Percentiles rank a stretch among this genome's conserved stretches.
phyloP scores from a whole-genome alignment of 148 eudicot genomes.

The Vaccinium myrtillus region DNA sequence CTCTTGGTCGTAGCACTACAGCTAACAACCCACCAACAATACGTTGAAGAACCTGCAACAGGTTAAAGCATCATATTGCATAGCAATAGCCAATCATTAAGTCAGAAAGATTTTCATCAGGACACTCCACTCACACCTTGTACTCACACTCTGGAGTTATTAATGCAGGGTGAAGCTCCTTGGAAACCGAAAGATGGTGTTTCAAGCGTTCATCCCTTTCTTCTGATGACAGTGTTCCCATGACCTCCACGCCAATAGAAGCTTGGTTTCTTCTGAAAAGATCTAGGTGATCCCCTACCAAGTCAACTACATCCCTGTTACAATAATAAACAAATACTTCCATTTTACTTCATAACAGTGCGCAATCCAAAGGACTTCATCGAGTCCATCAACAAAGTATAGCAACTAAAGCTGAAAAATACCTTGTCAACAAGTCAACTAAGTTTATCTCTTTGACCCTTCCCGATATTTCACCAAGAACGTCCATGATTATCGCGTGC shows the following conservation, averaged over 20 bases:
- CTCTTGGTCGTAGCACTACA: slow-evolving; percentile 73
- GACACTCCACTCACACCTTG: slow-evolving; percentile 66
- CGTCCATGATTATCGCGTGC: slow-evolving; percentile 69
- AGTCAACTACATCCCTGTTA: slow-evolving; percentile 85
- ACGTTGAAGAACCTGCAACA: slow-evolving; percentile 70
- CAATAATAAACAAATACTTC: slow-evolving; percentile 12
- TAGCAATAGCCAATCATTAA: slow-evolving; percentile 17
- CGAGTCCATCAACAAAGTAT: not conserved
- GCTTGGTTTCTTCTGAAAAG: slow-evolving; percentile 89
- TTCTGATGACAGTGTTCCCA: slow-evolving; percentile 89
- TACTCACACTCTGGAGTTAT: slow-evolving; percentile 90
- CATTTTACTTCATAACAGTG: not conserved
- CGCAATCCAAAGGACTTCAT: not conserved
- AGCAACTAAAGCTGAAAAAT: not conserved
- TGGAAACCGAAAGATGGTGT: slow-evolving; percentile 80
- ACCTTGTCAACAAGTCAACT: slow-evolving; percentile 95
- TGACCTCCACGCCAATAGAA: slow-evolving; percentile 87
- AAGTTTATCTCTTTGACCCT: slow-evolving; percentile 84
- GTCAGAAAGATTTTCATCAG: slow-evolving; percentile 24
- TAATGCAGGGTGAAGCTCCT: slow-evolving; percentile 95
- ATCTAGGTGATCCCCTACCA: slow-evolving; percentile 85
- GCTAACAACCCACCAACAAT: slow-evolving; percentile 78
- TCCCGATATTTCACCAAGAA: slow-evolving; percentile 84
- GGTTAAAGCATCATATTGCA: slow-evolving; percentile 22
- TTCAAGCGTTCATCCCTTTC: slow-evolving; percentile 97